A percentile compares a stretch with the other conserved stretches of the same genome.
Conservation (phyloP, 192 early-diverging fungal species). For the Coemansia sp. region DNA sequence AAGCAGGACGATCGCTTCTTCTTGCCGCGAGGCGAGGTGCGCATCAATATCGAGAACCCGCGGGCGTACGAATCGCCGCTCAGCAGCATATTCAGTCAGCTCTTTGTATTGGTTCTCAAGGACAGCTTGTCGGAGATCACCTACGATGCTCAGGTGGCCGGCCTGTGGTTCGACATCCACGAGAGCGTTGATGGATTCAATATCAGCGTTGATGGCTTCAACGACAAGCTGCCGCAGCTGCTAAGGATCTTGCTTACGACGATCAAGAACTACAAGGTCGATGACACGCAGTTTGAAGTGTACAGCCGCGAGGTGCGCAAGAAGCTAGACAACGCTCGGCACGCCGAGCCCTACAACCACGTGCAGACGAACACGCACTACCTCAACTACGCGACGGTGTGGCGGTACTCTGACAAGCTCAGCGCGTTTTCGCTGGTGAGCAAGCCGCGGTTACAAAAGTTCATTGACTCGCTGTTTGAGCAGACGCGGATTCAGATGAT, state of each 20-base stretch:
- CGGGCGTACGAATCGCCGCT: constrained; percentile 71
- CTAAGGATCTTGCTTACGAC: constrained; percentile 68
- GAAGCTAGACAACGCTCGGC: constrained; percentile 73
- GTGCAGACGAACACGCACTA: constrained; percentile 72
- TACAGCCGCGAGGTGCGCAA: constrained; percentile 77
- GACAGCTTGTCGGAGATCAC: constrained; percentile 84
- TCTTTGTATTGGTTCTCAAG: constrained; percentile 77
- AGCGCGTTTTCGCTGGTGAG: constrained; percentile 68
- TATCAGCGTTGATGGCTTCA: constrained; percentile 78
- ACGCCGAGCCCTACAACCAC: constrained; percentile 78
- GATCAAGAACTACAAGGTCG: constrained; percentile 63
- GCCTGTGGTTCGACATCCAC: constrained; percentile 73
- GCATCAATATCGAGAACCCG: constrained; percentile 71
- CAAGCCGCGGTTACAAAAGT: constrained; percentile 68
- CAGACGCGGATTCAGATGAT: constrained; percentile 74
- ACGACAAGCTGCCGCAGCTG: constrained; percentile 77
- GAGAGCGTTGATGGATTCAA: constrained; percentile 69
- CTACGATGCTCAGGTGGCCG: constrained; percentile 89
- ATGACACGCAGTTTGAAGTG: constrained; percentile 70
- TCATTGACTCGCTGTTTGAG: constrained; percentile 71
- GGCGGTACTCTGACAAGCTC: constrained; percentile 77
- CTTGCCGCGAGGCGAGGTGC: constrained; percentile 83
- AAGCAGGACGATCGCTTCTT: constrained; percentile 93
- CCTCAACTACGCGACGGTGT: constrained; percentile 75
- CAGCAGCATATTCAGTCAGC: constrained; percentile 64